Percentiles rank a stretch among this genome's conserved stretches.
These are phyloP conservation scores for Rhizodiscina lignyota DNA, from an alignment of 495 filamentous ascomycete species.

Conservation along the genomic window DNA sequence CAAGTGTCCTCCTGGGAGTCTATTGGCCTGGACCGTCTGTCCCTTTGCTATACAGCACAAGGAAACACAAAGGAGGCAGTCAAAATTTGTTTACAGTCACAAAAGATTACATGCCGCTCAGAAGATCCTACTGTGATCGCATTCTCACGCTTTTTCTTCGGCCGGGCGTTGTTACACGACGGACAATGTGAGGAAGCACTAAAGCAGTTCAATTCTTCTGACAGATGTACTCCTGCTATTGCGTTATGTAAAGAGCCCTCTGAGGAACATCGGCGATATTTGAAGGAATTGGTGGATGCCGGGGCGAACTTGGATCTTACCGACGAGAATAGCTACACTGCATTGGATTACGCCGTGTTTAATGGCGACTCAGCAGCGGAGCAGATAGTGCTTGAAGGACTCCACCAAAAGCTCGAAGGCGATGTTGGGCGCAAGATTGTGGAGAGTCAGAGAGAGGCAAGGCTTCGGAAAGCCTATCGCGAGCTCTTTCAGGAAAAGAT, in stretches of 20 bases:
- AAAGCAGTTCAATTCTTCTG: constrained; percentile 8
- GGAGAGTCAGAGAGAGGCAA: constrained; percentile 6
- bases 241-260: constrained; percentile 21
- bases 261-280: constrained; percentile 14
- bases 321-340: constrained; percentile 18
- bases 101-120: neutral
- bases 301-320: constrained; percentile 14
- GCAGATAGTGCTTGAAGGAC: constrained; percentile 10
- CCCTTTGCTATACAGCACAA: constrained; percentile 1
- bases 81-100: constrained; percentile 8
- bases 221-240: constrained; percentile 16
- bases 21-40: constrained; percentile 2
- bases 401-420: constrained; percentile 2
- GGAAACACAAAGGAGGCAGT: constrained; percentile 2
- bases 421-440: neutral
- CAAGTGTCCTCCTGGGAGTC: constrained; percentile 1
- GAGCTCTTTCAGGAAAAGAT: constrained; percentile 15
- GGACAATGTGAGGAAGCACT: constrained; percentile 7
- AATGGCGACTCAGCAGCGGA: constrained; percentile 6
- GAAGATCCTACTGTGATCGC: constrained; percentile 8
- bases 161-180: constrained; percentile 3
- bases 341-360: constrained; percentile 15
- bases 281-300: constrained; percentile 12
- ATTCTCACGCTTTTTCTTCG: constrained; percentile 18
- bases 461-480: constrained; percentile 16